Base-by-base conservation (phyloP, 2,329 filamentous ascomycete genomes). In the Coniochaeta prunicola region DNA sequence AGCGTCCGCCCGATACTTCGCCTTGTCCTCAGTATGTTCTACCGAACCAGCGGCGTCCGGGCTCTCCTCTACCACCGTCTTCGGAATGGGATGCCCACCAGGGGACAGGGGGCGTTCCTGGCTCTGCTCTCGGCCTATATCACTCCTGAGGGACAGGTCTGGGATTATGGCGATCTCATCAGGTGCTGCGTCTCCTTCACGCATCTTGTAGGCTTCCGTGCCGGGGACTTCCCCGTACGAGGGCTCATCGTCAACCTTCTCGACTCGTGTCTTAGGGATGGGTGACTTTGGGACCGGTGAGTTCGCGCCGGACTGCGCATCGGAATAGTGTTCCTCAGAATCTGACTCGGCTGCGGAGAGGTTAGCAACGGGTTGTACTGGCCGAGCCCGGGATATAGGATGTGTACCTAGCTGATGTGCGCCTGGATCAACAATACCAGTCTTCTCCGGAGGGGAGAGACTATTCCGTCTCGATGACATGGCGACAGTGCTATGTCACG, bases 311-410 rank as follows among this genome's bases (percentile, higher is more conserved):
- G 84, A 86, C 58, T 82, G 82, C 34, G 86, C 85, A 69, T 89
- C 86, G 56, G 83, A 87, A 71, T 87, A 89, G 72, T 88, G 86
- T 64, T 89, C 86, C 53, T 88, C 86, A 30, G 84, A 87, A 62
- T 88, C 86, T 55, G 85, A 86, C 31, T 76, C 77, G 60, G 81
- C 81, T 73, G 36, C 8, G 54, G 54, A 28, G 42, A 4, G 12
- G 30, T 45, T 21, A 15, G 26, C 19, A 48, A 2, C 12, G 40
- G 40, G 21, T 21, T 24, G 45, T 28, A 28, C 10, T 26, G 10
- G 45, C n/a, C 12, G 21, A n/a, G 48, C 13, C 19, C 7, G 48
- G 26, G 5, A 26, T 9, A 38, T 21, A 38, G 24, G 7, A n/a
- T n/a, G 31, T 69, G 61, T 74, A 86, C 84, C 79, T 61, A 86